phyloP scores from a whole-genome alignment of 108 stramenopile genomes.

The Conticribra guillardii region DNA sequence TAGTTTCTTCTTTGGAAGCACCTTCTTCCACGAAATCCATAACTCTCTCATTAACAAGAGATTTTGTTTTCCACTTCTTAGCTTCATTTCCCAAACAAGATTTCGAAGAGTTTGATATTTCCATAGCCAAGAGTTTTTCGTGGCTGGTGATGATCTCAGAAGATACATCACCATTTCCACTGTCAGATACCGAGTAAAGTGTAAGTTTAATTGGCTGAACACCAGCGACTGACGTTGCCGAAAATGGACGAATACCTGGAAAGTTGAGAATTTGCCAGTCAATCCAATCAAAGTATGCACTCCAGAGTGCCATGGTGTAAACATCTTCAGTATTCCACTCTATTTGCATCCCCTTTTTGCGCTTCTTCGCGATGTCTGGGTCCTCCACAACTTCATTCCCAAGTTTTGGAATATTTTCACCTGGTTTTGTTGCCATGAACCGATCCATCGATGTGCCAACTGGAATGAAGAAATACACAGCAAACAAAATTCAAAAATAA shows the following conservation, averaged over 20 bases:
- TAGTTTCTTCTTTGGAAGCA: no score
- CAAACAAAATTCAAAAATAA: no score
- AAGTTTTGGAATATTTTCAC: constrained; percentile 72
- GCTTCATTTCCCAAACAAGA: constrained; percentile 32
- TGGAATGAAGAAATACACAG: no score
- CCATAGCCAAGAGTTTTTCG: constrained; percentile 46
- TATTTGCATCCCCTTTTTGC: constrained; percentile 65
- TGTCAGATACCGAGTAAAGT: constrained; percentile 65
- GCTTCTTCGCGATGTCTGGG: constrained; percentile 61
- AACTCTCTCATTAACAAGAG: neutral
- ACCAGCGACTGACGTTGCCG: constrained; percentile 65
- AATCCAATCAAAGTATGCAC: constrained; percentile 81
- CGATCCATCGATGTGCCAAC: constrained; percentile 83
- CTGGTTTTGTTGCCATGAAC: constrained; percentile 79
- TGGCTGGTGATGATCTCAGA: constrained; percentile 39
- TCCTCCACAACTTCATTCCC: constrained; percentile 78
- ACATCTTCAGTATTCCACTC: constrained; percentile 82
- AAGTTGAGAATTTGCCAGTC: constrained; percentile 83
- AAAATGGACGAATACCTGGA: constrained; percentile 85
- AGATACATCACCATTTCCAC: constrained; percentile 42
- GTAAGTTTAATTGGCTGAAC: constrained; percentile 72
- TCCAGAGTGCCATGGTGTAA: constrained; percentile 87
- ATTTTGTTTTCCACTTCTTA: constrained; percentile 19
- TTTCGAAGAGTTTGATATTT: constrained; percentile 37
- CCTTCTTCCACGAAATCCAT: constrained; percentile 7